Evolutionary conservation across 768 basidiomycete species (phyloP), one percentile per base, ranked within the genome.

Genomic region (Gymnopilus dilepis): DNA sequence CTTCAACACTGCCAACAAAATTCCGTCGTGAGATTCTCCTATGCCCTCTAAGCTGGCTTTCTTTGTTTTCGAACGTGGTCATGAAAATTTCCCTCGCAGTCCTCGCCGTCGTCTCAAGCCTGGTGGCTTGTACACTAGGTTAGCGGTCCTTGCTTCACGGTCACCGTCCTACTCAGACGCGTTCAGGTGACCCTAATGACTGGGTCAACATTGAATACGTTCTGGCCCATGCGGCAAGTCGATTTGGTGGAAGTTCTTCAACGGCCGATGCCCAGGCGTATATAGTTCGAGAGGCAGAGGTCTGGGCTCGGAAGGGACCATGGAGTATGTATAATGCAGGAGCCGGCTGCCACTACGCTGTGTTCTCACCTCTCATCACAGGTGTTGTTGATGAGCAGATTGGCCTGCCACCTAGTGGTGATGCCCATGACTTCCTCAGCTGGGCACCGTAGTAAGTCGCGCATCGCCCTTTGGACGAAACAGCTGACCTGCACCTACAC

Each of bases 401-500:
- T 13, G 41, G 62, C 19, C 31, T 70, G 13, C 70, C 75, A 13
- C 73, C 75, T 1, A 75, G 72, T 51, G 48, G 67, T 26, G 61
- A 85, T 60, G 42, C 69, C 7, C 78, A 76, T 37, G 85, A 86
- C 68, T 86, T 86, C 65, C 68, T 86, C 57, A 84, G 83, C 61
- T 86, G 80, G 80, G 85, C 84, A 17, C 85, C 85, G 3, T 86
- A 86, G 85, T 86, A 66, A 58, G 51, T 53, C 69, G 78, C 72
- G 58, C 30, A 50, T 28, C 19, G 33, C 24, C 15, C 6, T n/a
- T 19, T 15, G 5, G 24, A 17, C 2, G 22, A 55, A n/a, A 15
- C n/a, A n/a, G 19, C 17, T 31, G 26, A 37, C 11, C 13, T 53
- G n/a, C n/a, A n/a, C 17, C 34, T 26, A 11, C 41, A 1, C 45